These are phyloP conservation scores for Ricinus communis DNA, from an alignment of 345 rosid genomes.

Conservation along the genomic window DNA sequence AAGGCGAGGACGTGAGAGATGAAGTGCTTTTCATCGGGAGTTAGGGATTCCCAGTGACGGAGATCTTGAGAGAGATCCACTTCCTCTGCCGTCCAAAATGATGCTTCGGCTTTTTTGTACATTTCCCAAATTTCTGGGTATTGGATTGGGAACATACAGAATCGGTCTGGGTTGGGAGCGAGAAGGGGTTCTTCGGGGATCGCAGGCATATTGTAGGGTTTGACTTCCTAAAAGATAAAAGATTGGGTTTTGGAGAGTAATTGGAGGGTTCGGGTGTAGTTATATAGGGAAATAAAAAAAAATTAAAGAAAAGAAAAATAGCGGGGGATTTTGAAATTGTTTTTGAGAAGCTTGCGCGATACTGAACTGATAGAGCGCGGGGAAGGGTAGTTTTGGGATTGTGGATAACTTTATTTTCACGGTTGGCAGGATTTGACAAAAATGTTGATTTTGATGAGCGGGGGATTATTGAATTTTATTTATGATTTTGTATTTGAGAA, in stretches of 20 bases:
- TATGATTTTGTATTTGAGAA: too few species aligned
- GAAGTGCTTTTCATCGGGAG: conserved; percentile 78
- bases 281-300: not conserved
- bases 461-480: too few species aligned
- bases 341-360: conserved; percentile 34
- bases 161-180: conserved; percentile 66
- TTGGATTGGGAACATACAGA: conserved; percentile 94
- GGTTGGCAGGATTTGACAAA: too few species aligned
- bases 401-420: too few species aligned
- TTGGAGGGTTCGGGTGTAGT: not conserved
- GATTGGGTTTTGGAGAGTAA: not conserved
- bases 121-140: conserved; percentile 94
- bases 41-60: conserved; percentile 74
- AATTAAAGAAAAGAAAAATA: not conserved
- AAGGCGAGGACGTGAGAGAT: conserved; percentile 87
- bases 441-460: too few species aligned
- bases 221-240: not conserved
- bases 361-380: conserved; percentile 6
- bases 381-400: not conserved
- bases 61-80: conserved; percentile 82
- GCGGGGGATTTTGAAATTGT: conserved; percentile 25
- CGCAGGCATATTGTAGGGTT: conserved; percentile 57
- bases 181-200: conserved; percentile 84
- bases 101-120: conserved; percentile 98
- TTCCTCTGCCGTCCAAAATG: conserved; percentile 98